Evolutionary conservation across 345 rosid species (phyloP), one percentile per base, ranked within the genome.

Genomic region (Salix brachista): DNA sequence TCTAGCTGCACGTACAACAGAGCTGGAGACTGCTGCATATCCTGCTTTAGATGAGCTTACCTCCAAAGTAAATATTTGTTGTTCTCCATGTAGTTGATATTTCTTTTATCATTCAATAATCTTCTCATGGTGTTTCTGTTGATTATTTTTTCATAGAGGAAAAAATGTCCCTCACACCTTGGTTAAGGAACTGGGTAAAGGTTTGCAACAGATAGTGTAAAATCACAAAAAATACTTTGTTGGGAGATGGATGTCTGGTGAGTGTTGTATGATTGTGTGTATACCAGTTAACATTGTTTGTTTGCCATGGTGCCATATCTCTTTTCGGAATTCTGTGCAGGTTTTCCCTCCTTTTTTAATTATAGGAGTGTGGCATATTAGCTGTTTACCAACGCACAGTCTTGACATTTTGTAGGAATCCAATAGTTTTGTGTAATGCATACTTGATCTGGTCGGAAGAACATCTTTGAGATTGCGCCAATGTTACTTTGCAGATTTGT

Each of bases 31-130:
- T 75, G 92, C 88, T 76, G 98, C 99, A 74, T 96, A 96, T 84
- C 99, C 99, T 81, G 97, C 98, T 80, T 82, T 96, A 73, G 99
- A 96, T 78, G 98, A 90, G 83, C 97, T 96, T 75, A 91, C 99
- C 64, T 93, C 97, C 75, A 89, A 91, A 88, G 99, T 89, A 46
- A 73, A 58, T 74, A n/a, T n/a, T 75, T 75, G 21, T 46, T 25
- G 8, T 66, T 13, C 16, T 18, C 44, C 16, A 12, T 17, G 30
- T 72, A 28, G 9, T 28, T 21, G 14, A 37, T 44, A 13, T 19
- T 73, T 44, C 65, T 65, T 12, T 65, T 65, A 4, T 62, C 46
- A 58, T 25, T 3, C 9, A 65, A 21, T 58, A 32, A 18, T 26
- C 39, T 39, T 13, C 28, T 58, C 42, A 5, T 23, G 16, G 14